Evolutionary conservation across 2,329 filamentous ascomycete genomes (phyloP), one percentile per base, ranked within the genome.

Genomic region (Ceratocystis colombiana): DNA sequence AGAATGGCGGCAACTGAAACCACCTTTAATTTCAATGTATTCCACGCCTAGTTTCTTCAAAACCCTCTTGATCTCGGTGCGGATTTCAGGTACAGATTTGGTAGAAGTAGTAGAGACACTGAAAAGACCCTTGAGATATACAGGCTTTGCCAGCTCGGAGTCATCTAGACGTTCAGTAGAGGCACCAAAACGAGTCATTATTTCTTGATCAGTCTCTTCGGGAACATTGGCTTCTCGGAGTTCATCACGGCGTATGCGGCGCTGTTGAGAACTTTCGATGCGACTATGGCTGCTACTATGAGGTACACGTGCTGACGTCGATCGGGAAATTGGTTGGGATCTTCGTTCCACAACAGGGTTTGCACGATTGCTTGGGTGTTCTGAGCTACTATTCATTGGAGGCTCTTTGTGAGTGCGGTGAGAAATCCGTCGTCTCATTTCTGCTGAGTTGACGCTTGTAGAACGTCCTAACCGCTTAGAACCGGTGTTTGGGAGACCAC

Each of bases 41-140:
- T 95, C 88, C n/a, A 97, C 90, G 17, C 89, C 89, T 17, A 97
- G 83, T 73, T 93, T 87, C 70, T 86, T 88, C 64, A 99, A 77
- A 2, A 97, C 94, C 62, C 93, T 84, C 73, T 95, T 95, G 71
- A 99, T 89, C 73, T 99, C 94, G 5, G 85, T 80, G 48, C 93
- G 86, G 69, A 99, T 99, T 68, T 90, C 85, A 0, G 86, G 80
- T 10, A 97, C 84, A 0, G 93, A 90, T 73, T 95, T 96, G 73
- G 87, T 94, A 67, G 91, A 96, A 5, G 94, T 99, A 0, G 94
- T 99, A 3, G 90, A 95, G 65, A 97, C 94, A 72, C 93, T 97
- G 77, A 99, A 97, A 20, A 99, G 81, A 3, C 94, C 94, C 76
- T 97, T 99, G 67, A 99, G 83, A 74, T 88, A 97, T 2, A 97